Evolutionary conservation across 1,139 yeast species (phyloP), one percentile per base, ranked within the genome.

Genomic region (Yamadazyma epiphylla): DNA sequence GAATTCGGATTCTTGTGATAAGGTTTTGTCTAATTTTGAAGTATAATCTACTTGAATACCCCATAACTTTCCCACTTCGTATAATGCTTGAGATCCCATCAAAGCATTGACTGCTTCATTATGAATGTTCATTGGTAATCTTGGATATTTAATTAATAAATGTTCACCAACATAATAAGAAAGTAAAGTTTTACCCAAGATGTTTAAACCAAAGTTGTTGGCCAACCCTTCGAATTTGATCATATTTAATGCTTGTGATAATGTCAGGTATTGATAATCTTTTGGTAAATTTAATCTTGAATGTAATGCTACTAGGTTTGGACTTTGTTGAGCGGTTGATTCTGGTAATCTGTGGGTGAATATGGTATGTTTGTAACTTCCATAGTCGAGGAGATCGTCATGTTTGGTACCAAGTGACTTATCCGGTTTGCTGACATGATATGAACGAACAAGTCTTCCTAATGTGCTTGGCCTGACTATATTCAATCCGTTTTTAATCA

Each of bases 71-170:
- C 89, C 96, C 24, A 88, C 62, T 28, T 70, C 72, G 25, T 74
- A 63, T 38, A 91, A 64, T 0, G 88, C 70, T 12, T 67, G 70
- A 24, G 75, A 72, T 2, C 91, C 85, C 56, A 81, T 70, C 51
- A 77, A 83, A 5, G 94, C 70, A 43, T 82, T 80, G 5, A 84
- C 77, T 1, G 94, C 88, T 17, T 78, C 74, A 45, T 80, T 77
- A 39, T 87, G 74, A 16, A 89, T 80, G 9, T 78, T 72, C 45
- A 82, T 73, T 19, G 99, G 97, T 39, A 94, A 70, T 52, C 99
- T 76, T 29, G 99, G 99, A 55, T 87, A 87, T 43, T 73, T 76
- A 30, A 80, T 59, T 49, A 87, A 64, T 37, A 89, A 66, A 48
- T 83, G 61, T 54, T 87, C 95, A 20, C 84, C 71, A 3, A 80